A percentile compares a stretch with the other conserved stretches of the same genome.
Evolutionary conservation across 352 stramenopile species (phyloP).

Genomic region (Bremia lactucae): DNA sequence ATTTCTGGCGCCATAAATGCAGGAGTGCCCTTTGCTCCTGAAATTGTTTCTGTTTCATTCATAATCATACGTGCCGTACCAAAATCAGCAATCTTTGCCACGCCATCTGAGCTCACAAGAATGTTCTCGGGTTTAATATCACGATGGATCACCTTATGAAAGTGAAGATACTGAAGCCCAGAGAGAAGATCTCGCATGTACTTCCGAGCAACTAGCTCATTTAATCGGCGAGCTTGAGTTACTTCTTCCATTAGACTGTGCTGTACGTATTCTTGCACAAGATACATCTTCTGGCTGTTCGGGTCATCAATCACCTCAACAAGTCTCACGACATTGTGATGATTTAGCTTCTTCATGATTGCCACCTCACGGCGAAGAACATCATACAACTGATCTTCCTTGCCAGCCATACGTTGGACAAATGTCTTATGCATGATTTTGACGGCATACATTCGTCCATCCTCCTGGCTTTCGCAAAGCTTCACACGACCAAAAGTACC

Average conservation of each 20-base stretch:
- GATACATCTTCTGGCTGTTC: conserved; percentile 89
- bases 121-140: conserved; percentile 87
- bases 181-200: conserved; percentile 61
- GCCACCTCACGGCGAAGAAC: conserved; percentile 94
- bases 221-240: conserved; percentile 56
- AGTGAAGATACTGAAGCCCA: conserved; percentile 85
- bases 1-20: conserved; percentile 91
- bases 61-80: conserved; percentile 84
- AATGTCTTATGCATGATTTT: conserved; percentile 88
- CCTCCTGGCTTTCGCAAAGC: conserved; percentile 66
- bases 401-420: conserved; percentile 75
- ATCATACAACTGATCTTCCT: too few species aligned
- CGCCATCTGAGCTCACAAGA: conserved; percentile 74
- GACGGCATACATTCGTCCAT: conserved; percentile 71
- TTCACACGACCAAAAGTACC: conserved; percentile 85
- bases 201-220: conserved; percentile 28
- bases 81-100: conserved; percentile 89
- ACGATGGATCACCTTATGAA: conserved; percentile 77
- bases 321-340: conserved; percentile 90
- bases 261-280: conserved; percentile 96
- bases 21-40: conserved; percentile 77
- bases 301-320: conserved; percentile 95
- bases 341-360: conserved; percentile 95
- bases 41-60: conserved; percentile 68
- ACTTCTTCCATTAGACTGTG: conserved; percentile 62